Evolutionary conservation across 495 filamentous ascomycete species (phyloP), one percentile per base, ranked within the genome.

Genomic region (Penicillium paxilli): DNA sequence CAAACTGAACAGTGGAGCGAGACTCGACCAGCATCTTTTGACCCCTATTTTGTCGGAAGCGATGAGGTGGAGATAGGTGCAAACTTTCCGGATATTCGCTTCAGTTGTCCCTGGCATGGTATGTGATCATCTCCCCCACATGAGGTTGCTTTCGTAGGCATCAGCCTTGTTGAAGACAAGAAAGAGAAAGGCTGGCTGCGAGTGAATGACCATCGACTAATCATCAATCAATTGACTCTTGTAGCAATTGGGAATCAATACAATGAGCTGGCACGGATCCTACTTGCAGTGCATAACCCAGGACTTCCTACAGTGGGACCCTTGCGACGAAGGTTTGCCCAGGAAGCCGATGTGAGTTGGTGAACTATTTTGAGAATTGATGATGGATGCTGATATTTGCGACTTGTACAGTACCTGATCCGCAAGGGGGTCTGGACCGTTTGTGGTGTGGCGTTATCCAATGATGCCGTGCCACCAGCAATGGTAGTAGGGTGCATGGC

Each of bases 401-500:
- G n/a, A n/a, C 33, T 19, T 19, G 25, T 8, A 28, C 20, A 66
- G 63, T 30, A 52, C 17, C 38, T 32, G 19, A 64, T 64, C 47
- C 63, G 63, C 17, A 55, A 63, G 55, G 55, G 60, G 11, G 57
- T 66, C 11, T 66, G 60, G 63, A 59, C 49, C 19, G 55, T 61
- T 16, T 66, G 63, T 47, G 63, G 63, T 19, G 60, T 60, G 44
- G 61, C 60, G n/a, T 42, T 66, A 28, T 55, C 63, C 16, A 64
- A 66, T 42, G 22, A 51, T 11, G 55, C 60, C 38, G 60, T 66
- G 5, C 60, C 63, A 16, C 57, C 60, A 11, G 54, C 55, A 14
- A 61, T 66, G 60, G 63, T 66, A n/a, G 54, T 58, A 3, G 63
- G 60, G 10, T 66, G 63, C 19, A 59, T 64, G 63, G 60, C 60